Percentiles rank a stretch among this genome's conserved stretches.
phyloP scores from a whole-genome alignment of 1,139 yeast species.

The Pichia terricola region DNA sequence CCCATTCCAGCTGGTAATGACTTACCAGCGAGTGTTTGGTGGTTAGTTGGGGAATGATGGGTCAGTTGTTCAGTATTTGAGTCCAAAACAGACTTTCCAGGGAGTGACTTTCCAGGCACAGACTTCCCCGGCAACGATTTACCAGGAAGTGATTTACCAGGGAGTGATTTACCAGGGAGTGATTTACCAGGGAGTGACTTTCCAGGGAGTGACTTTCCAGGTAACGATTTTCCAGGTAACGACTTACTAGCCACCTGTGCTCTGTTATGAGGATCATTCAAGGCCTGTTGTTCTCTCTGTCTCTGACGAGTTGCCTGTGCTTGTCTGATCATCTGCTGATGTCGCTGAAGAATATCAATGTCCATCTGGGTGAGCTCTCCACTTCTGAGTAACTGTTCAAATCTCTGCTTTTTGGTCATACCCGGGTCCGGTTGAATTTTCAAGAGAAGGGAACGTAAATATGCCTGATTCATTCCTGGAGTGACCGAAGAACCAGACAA shows the following conservation, averaged over 20 bases:
- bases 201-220: not conserved
- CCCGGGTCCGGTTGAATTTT: slow-evolving; percentile 26
- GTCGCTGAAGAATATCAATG: slow-evolving; percentile 22
- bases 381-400: slow-evolving; percentile 22
- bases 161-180: slow-evolving; percentile 5
- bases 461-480: slow-evolving; percentile 12
- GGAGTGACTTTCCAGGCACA: slow-evolving; percentile 2
- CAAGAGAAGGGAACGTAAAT: slow-evolving; percentile 19
- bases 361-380: slow-evolving; percentile 24
- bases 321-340: slow-evolving; percentile 23
- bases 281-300: slow-evolving; percentile 16
- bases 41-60: too few relatives aligned
- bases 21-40: too few relatives aligned
- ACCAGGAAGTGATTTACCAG: not conserved
- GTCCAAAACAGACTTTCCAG: not conserved
- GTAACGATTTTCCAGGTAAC: not conserved
- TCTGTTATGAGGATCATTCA: slow-evolving; percentile 8
- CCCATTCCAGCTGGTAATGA: too few relatives aligned
- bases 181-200: slow-evolving; percentile 1
- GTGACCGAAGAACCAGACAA: not conserved
- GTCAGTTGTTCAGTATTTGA: not conserved
- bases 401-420: slow-evolving; percentile 23
- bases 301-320: slow-evolving; percentile 20
- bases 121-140: not conserved
- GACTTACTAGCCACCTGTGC: slow-evolving; percentile 1